These are phyloP conservation scores for Graphium sp. DNA, from an alignment of 2,329 filamentous ascomycete species.

Conservation along the genomic window DNA sequence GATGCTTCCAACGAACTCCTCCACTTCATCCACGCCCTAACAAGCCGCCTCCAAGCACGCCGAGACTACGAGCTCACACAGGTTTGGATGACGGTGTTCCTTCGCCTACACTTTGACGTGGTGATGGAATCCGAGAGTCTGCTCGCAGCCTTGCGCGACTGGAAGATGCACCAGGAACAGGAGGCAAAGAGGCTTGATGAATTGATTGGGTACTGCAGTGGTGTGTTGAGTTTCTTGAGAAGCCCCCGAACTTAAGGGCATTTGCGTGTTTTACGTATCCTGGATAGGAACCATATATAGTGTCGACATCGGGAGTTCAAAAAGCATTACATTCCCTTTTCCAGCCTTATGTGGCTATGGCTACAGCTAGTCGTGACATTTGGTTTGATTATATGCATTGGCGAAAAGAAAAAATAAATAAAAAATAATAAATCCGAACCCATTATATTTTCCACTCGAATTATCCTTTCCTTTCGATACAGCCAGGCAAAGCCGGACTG, in stretches of 20 bases:
- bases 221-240: constrained; percentile 69
- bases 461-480: too few relatives aligned
- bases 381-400: too few relatives aligned
- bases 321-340: too few relatives aligned
- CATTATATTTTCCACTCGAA: background rate
- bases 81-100: constrained; percentile 93
- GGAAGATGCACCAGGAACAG: constrained; percentile 54
- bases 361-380: too few relatives aligned
- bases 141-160: constrained; percentile 43
- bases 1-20: constrained; percentile 51
- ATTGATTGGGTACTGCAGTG: constrained; percentile 74
- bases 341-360: too few relatives aligned
- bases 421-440: background rate
- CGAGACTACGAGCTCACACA: constrained; percentile 88
- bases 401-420: background rate
- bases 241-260: constrained; percentile 33
- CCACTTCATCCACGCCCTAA: constrained; percentile 69
- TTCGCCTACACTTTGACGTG: constrained; percentile 56
- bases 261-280: too few relatives aligned
- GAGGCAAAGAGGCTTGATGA: constrained; percentile 57
- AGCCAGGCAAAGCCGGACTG: background rate
- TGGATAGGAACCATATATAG: too few relatives aligned
- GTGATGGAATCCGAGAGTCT: constrained; percentile 34
- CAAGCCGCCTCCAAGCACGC: constrained; percentile 46
- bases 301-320: too few relatives aligned